Conservation (phyloP, 176 grass and related monocot genomes). For the Hordeum vulgare region MorexV3_pseudomolecules_assembly NC_058523.1:550863479-550863978, state of each 20-base stretch:
- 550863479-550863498: neutral
- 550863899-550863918: neutral
- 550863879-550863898: neutral
- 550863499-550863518: neutral
- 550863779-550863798: conserved; percentile 6
- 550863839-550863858: neutral
- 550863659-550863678: neutral
- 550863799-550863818: neutral
- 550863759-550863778: neutral
- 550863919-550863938: neutral
- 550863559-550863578: neutral
- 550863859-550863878: conserved; percentile 12
- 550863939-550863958: conserved; percentile 25
- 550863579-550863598: conserved; percentile 1
- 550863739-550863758: neutral
- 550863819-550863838: neutral
- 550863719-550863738: conserved; percentile 3
- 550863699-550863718: neutral
- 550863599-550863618: neutral
- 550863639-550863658: conserved; percentile 17
- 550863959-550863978: conserved; percentile 31
- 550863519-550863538: conserved; percentile 17
- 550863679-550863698: neutral
- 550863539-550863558: conserved; percentile 12
- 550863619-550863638: neutral